A percentile compares a stretch with the other conserved stretches of the same genome.
phyloP scores from a whole-genome alignment of 1,139 yeast genomes.

The Geotrichum reessii region DNA sequence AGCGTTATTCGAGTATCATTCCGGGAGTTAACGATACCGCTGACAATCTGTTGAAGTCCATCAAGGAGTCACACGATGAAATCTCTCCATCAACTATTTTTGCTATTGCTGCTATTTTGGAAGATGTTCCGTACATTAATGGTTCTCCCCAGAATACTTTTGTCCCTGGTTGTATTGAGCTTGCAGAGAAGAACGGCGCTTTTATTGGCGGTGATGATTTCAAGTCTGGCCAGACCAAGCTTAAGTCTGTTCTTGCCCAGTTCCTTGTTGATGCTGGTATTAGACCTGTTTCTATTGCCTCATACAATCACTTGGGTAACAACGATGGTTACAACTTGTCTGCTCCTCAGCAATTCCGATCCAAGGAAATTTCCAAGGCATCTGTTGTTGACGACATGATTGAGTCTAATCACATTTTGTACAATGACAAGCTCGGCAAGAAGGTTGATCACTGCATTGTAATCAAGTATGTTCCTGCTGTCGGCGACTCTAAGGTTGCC shows the following conservation, averaged over 20 bases:
- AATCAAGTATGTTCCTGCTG: slow-evolving; percentile 89
- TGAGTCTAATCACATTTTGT: slow-evolving; percentile 78
- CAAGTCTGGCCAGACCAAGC: slow-evolving; percentile 93
- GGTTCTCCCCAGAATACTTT: slow-evolving; percentile 98
- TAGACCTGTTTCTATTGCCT: slow-evolving; percentile 87
- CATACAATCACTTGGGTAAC: slow-evolving; percentile 94
- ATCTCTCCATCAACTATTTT: slow-evolving; percentile 87
- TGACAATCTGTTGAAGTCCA: slow-evolving; percentile 66
- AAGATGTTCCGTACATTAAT: slow-evolving; percentile 81
- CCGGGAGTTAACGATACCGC: slow-evolving; percentile 84
- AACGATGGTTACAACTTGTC: slow-evolving; percentile 91
- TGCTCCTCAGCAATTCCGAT: slow-evolving; percentile 88
- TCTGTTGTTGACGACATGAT: slow-evolving; percentile 94
- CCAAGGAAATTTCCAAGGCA: slow-evolving; percentile 89
- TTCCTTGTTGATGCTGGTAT: slow-evolving; percentile 96
- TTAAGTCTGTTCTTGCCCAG: slow-evolving; percentile 92
- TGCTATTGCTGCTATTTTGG: slow-evolving; percentile 89
- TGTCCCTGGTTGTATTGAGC: slow-evolving; percentile 89
- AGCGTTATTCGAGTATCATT: slow-evolving; percentile 76
- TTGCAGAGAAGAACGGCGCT: slow-evolving; percentile 70
- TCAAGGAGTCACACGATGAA: slow-evolving; percentile 75
- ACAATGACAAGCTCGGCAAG: slow-evolving; percentile 74
- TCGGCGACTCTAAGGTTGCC: slow-evolving; percentile 94
- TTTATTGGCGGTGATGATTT: slow-evolving; percentile 97
- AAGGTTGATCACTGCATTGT: slow-evolving; percentile 92